These are phyloP conservation scores for Gamsiella multidivaricata DNA, from an alignment of 192 early-diverging fungal genomes.

Conservation along the genomic window DNA sequence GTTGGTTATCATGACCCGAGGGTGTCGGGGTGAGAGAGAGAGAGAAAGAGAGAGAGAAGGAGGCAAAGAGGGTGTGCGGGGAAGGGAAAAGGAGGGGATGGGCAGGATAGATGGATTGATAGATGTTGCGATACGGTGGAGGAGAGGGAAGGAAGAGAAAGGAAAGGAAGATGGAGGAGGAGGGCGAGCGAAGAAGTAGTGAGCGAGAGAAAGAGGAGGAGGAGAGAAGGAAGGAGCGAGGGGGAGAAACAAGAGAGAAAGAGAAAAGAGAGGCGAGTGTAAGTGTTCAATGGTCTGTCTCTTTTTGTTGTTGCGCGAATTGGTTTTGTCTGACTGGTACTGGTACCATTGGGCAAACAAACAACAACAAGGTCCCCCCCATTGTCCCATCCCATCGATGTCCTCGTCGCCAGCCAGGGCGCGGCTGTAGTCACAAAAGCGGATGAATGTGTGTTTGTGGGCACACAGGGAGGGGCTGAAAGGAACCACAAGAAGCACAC, in stretches of 20 bases:
- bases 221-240: background rate
- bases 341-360: no score
- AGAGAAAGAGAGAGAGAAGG: background rate
- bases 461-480: background rate
- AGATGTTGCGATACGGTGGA: no score
- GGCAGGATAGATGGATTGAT: no score
- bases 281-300: constrained; percentile 7
- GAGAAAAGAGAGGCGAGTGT: background rate
- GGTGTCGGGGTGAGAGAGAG: background rate
- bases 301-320: background rate
- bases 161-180: background rate
- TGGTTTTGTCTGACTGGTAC: background rate
- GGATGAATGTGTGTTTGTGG: constrained; percentile 1
- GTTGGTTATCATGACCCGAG: background rate
- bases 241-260: background rate
- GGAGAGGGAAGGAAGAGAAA: background rate
- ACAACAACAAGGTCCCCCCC: no score
- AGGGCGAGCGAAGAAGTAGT: background rate
- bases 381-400: background rate
- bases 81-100: background rate
- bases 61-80: background rate
- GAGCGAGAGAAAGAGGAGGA: background rate
- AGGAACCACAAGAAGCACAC: background rate
- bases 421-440: constrained; percentile 1
- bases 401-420: constrained; percentile 7